A percentile compares a stretch with the other conserved stretches of the same genome.
Conservation (phyloP, 805 yeast species). For the Sugiyamaella lignohabitans region DNA sequence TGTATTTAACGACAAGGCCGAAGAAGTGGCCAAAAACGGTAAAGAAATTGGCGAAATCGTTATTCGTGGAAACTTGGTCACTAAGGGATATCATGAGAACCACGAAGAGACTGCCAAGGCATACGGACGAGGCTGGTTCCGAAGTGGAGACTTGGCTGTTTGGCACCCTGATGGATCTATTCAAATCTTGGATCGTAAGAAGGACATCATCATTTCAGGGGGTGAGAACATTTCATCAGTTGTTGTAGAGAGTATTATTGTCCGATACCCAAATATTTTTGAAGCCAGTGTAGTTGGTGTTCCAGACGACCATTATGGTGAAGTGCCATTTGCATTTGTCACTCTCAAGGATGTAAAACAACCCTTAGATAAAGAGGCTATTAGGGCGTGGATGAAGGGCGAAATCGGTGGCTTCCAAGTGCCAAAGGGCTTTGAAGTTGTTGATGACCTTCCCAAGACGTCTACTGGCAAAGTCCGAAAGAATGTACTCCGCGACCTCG, state of each 20-base stretch:
- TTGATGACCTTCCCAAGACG: slow-evolving; percentile 31
- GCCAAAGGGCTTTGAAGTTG: slow-evolving; percentile 25
- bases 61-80: slow-evolving; percentile 29
- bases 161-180: slow-evolving; percentile 31
- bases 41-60: slow-evolving; percentile 32
- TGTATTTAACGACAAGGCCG: slow-evolving; percentile 24
- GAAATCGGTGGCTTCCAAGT: slow-evolving; percentile 32
- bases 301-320: slow-evolving; percentile 31
- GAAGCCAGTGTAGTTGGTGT: slow-evolving; percentile 32
- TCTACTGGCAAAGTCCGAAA: slow-evolving; percentile 34
- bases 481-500: slow-evolving; percentile 28
- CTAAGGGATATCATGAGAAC: slow-evolving; percentile 31
- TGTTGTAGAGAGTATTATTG: slow-evolving; percentile 28
- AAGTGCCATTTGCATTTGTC: slow-evolving; percentile 31
- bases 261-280: slow-evolving; percentile 25
- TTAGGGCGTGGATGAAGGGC: slow-evolving; percentile 22
- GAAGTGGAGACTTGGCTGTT: slow-evolving; percentile 33
- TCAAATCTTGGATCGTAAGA: slow-evolving; percentile 31
- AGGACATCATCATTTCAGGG: slow-evolving; percentile 34
- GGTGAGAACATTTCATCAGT: slow-evolving; percentile 35
- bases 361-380: slow-evolving; percentile 15
- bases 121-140: slow-evolving; percentile 29
- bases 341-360: slow-evolving; percentile 19
- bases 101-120: slow-evolving; percentile 30
- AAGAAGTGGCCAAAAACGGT: slow-evolving; percentile 28